Conservation (phyloP, 495 filamentous ascomycete species). For the Xylaria grammica region DNA sequence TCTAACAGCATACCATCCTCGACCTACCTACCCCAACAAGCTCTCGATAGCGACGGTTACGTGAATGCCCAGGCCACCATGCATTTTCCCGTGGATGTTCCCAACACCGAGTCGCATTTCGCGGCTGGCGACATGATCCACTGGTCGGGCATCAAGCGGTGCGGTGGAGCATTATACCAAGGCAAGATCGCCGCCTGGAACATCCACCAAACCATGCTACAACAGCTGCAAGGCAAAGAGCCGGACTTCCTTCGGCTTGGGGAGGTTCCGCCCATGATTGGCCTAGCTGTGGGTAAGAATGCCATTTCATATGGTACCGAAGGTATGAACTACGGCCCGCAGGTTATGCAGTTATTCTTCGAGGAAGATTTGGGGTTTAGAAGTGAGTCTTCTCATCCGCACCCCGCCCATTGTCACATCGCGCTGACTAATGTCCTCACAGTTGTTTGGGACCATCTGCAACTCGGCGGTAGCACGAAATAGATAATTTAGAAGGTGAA, state of each 20-base stretch:
- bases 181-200: constrained; percentile 65
- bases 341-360: constrained; percentile 65
- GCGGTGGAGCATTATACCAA: constrained; percentile 71
- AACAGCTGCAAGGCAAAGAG: constrained; percentile 42
- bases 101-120: constrained; percentile 63
- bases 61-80: constrained; percentile 55
- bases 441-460: constrained; percentile 65
- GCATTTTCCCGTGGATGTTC: constrained; percentile 47
- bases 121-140: constrained; percentile 59
- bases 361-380: constrained; percentile 68
- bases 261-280: constrained; percentile 66
- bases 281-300: constrained; percentile 67
- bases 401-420: not conserved
- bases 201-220: constrained; percentile 61
- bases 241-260: constrained; percentile 52
- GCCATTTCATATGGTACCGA: constrained; percentile 63
- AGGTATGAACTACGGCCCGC: constrained; percentile 59
- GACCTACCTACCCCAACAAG: constrained; percentile 54
- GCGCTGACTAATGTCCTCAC: constrained; percentile 24
- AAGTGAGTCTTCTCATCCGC: constrained; percentile 43
- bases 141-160: constrained; percentile 75
- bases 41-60: constrained; percentile 60
- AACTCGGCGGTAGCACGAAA: constrained; percentile 44
- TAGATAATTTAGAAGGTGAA: not conserved
- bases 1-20: constrained; percentile 61